These are phyloP conservation scores for Fusarium brachygibbosum DNA, from an alignment of 2,329 filamentous ascomycete species.

Conservation along the genomic window DNA sequence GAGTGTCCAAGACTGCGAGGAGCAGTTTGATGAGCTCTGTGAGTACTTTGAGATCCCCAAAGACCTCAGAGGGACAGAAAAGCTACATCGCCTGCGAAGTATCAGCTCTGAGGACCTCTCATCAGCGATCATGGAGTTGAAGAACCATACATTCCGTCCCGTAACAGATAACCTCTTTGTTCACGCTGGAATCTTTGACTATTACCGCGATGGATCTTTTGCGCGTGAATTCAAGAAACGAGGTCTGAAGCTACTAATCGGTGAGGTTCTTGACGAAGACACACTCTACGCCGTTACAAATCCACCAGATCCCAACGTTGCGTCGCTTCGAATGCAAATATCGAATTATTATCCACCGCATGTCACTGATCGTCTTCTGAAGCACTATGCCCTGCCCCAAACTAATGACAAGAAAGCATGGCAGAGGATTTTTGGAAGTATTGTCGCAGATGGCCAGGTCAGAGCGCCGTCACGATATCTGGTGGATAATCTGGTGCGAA, in stretches of 20 bases:
- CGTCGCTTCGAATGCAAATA: constrained; percentile 1
- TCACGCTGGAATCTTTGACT: constrained; percentile 15
- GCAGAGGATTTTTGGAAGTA: constrained; percentile 14
- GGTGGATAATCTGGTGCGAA: constrained; percentile 10
- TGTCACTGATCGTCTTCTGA: constrained; percentile 14
- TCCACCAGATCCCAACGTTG: background rate
- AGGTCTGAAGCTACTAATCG: constrained; percentile 2
- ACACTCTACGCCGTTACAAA: constrained; percentile 23
- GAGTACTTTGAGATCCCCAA: background rate
- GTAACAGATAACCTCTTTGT: constrained; percentile 5
- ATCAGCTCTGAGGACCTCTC: constrained; percentile 14
- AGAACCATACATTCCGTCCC: constrained; percentile 10
- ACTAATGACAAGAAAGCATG: constrained; percentile 4
- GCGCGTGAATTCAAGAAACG: constrained; percentile 6
- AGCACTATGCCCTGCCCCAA: background rate
- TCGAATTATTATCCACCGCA: constrained; percentile 10
- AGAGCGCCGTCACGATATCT: constrained; percentile 20
- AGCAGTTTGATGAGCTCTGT: constrained; percentile 18
- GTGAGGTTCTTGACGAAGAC: constrained; percentile 13
- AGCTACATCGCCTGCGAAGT: background rate
- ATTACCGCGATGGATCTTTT: constrained; percentile 12
- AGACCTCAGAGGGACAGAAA: background rate
- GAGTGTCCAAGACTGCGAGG: constrained; percentile 13
- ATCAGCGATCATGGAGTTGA: background rate
- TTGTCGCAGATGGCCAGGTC: constrained; percentile 16